Evolutionary conservation across 2,329 filamentous ascomycete species (phyloP).

Genomic region (Fusarium nurragi): DNA sequence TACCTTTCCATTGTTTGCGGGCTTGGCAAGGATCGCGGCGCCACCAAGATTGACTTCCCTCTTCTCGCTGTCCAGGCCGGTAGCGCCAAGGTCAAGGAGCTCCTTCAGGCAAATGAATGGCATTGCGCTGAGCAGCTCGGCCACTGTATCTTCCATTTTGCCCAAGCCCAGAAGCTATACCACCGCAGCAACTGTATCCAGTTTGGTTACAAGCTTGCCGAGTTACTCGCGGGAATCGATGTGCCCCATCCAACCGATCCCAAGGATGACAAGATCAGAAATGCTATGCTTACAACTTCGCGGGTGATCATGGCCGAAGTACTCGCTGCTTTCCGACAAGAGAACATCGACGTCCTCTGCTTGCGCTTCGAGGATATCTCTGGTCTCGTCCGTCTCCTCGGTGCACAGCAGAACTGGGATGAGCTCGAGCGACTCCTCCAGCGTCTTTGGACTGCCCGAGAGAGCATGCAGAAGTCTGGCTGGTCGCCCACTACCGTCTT

Average conservation of each 20-base stretch:
- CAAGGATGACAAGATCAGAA: slow-evolving; percentile 39
- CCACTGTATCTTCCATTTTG: slow-evolving; percentile 55
- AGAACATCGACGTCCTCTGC: slow-evolving; percentile 55
- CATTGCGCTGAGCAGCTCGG: slow-evolving; percentile 55
- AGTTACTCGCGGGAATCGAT: slow-evolving; percentile 55
- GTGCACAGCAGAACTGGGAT: slow-evolving; percentile 57
- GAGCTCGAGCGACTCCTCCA: slow-evolving; percentile 52
- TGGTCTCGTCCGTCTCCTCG: slow-evolving; percentile 57
- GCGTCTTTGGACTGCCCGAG: slow-evolving; percentile 38
- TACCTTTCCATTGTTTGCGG: slow-evolving; percentile 53
- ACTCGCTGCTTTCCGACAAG: slow-evolving; percentile 52
- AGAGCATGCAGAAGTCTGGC: slow-evolving; percentile 32
- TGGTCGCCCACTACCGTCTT: slow-evolving; percentile 39
- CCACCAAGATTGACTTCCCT: slow-evolving; percentile 51
- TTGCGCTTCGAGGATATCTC: slow-evolving; percentile 57
- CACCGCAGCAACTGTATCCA: slow-evolving; percentile 50
- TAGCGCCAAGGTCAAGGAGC: slow-evolving; percentile 46
- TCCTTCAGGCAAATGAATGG: slow-evolving; percentile 53
- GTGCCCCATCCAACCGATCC: slow-evolving; percentile 46
- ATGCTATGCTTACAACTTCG: slow-evolving; percentile 36
- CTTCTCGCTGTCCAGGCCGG: slow-evolving; percentile 49
- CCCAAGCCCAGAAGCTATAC: slow-evolving; percentile 54
- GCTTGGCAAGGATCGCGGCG: slow-evolving; percentile 48
- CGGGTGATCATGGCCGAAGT: slow-evolving; percentile 47
- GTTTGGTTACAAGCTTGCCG: slow-evolving; percentile 57